phyloP scores from a whole-genome alignment of 257 asterid species.

The Verbascum thapsus region DNA sequence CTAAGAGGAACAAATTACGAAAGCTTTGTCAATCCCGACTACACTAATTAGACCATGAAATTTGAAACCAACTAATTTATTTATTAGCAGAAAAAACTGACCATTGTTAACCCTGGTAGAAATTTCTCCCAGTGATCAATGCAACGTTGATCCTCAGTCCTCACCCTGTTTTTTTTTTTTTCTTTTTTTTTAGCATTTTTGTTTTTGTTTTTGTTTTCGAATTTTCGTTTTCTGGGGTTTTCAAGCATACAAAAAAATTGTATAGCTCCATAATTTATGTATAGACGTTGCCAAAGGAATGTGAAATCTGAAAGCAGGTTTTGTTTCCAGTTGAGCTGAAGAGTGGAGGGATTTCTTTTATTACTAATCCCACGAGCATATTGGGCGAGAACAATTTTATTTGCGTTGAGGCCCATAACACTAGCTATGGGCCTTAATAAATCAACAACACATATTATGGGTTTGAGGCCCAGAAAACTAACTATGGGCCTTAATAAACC shows the following conservation, averaged over 20 bases:
- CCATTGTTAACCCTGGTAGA: conserved; percentile 8
- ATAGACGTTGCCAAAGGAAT: conserved; percentile 19
- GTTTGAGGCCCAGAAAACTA: no score
- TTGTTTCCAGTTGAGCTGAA: background rate
- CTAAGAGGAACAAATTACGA: conserved; percentile 74
- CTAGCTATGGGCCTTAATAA: no score
- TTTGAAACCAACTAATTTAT: no score
- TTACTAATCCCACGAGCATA: no score
- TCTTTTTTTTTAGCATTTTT: background rate
- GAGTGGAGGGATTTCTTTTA: no score
- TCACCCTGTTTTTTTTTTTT: background rate
- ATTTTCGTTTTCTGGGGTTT: background rate
- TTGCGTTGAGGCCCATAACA: no score
- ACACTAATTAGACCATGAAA: conserved; percentile 28
- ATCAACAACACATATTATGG: no score
- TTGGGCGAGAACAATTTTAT: no score
- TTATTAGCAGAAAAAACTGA: background rate
- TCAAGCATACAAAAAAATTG: conserved; percentile 22
- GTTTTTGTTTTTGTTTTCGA: background rate
- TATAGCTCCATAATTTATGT: conserved; percentile 33
- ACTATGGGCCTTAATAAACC: no score
- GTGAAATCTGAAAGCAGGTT: conserved; percentile 13
- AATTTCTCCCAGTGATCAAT: conserved; percentile 32
- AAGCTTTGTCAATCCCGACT: conserved; percentile 67
- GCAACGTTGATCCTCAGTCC: conserved; percentile 31